Base-by-base conservation (phyloP, 208 protist genomes). In the Trypanosoma avium region DNA sequence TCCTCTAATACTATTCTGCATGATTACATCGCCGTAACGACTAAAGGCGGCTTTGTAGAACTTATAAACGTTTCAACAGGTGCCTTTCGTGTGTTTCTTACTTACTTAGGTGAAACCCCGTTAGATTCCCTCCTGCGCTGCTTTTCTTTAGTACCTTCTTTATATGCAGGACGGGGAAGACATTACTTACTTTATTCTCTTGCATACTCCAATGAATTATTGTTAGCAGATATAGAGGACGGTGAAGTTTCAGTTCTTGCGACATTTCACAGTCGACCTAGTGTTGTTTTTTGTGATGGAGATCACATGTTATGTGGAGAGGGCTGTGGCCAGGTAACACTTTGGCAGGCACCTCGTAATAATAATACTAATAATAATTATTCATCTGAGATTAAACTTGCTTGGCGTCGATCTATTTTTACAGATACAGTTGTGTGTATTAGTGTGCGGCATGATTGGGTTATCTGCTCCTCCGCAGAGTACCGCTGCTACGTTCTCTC, bases 171-270 rank as follows among this genome's bases (percentile, higher is more conserved):
- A 22, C 46, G 4, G 5, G 72, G 57, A 26, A 58, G 66, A 17
- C 78, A 79, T 50, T 60, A 82, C 35, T 60, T 92, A 33, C 55
- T 89, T 4, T 93, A 90, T 61, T 88, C 84, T 4, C 75, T 95
- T 26, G 40, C 81, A 27, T 90, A 85, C 77, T 95, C 89, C 6
- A 95, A 95, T 56, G 84, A 95, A 64, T 74, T 95, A 4, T 82
- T 95, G 3, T 9, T 90, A n/a, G 81, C 79, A 5, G 73, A 90
- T 33, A 70, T 89, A 38, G 68, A 80, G 43, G 60, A 62, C 1
- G 86, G 84, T 4, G 55, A 12, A 35, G 81, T 92, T 57, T 42
- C 27, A 15, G 70, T 85, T 21, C 67, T 93, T 17, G 79, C 68
- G 19, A 63, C 69, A 19, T 87, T 82, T 65, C 54, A 56, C 40